phyloP scores from a whole-genome alignment of 306 rosid species.

The Lathyrus oleraceus region DNA sequence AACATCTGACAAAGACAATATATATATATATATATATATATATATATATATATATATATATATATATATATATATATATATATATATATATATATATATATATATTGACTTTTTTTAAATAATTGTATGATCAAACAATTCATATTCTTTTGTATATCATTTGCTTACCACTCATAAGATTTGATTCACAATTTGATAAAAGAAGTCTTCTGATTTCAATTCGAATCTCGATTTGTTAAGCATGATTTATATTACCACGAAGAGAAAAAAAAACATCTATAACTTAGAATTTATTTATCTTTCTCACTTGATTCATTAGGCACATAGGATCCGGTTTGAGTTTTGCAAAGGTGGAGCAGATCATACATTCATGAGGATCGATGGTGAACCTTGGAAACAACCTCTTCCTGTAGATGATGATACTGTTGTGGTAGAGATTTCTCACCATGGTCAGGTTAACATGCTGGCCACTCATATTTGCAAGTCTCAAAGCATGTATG shows the following conservation, averaged over 20 bases:
- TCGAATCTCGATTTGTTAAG: too few species aligned
- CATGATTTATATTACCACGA: not conserved
- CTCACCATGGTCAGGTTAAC: slow-evolving; percentile 90
- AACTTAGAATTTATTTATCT: not conserved
- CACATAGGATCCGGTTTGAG: slow-evolving; percentile 71
- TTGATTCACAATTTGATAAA: too few species aligned
- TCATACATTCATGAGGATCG: slow-evolving; percentile 88
- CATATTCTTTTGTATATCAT: too few species aligned
- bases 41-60: too few species aligned
- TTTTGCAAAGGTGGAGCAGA: slow-evolving; percentile 73
- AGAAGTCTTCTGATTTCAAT: too few species aligned
- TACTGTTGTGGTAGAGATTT: slow-evolving; percentile 80
- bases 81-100: too few species aligned
- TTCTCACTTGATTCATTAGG: slow-evolving; percentile 46
- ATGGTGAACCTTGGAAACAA: slow-evolving; percentile 99
- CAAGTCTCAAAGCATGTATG: slow-evolving; percentile 56
- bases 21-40: too few species aligned
- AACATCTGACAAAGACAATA: too few species aligned
- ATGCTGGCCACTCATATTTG: slow-evolving; percentile 71
- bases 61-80: too few species aligned
- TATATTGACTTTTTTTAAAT: too few species aligned
- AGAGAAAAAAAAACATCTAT: not conserved
- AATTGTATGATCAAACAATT: too few species aligned
- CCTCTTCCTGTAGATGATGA: slow-evolving; percentile 86
- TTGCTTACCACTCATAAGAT: too few species aligned